phyloP scores from a whole-genome alignment of 2,329 filamentous ascomycete genomes.

The Fusarium sp. region DNA sequence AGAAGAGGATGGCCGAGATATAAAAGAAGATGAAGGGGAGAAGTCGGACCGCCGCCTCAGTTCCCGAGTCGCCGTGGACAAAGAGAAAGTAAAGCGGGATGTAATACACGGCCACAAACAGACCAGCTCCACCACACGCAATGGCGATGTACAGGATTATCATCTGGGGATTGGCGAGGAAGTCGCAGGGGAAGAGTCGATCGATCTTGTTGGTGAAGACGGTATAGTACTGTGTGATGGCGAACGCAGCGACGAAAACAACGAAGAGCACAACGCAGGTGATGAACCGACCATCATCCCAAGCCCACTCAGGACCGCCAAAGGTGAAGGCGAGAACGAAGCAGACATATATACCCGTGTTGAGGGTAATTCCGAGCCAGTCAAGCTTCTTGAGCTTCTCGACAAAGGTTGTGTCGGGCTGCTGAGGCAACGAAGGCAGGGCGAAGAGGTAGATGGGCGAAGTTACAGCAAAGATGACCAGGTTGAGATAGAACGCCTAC shows the following conservation, averaged over 20 bases:
- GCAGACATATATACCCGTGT: constrained; percentile 51
- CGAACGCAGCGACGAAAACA: constrained; percentile 47
- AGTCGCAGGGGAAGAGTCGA: constrained; percentile 46
- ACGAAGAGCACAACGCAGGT: constrained; percentile 55
- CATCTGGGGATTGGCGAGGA: constrained; percentile 39
- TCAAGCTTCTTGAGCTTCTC: constrained; percentile 53
- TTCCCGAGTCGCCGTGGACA: constrained; percentile 20
- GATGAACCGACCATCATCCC: constrained; percentile 57
- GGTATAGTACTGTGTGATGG: constrained; percentile 53
- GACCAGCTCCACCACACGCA: constrained; percentile 13
- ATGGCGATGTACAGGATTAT: constrained; percentile 28
- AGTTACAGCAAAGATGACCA: constrained; percentile 53
- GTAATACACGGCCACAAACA: constrained; percentile 29
- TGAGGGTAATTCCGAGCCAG: constrained; percentile 57
- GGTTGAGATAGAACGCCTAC: constrained; percentile 61
- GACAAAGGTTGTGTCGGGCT: constrained; percentile 32
- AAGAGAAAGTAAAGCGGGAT: constrained; percentile 34
- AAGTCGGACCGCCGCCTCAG: constrained; percentile 29
- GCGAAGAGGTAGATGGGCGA: constrained; percentile 45
- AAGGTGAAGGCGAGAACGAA: constrained; percentile 60
- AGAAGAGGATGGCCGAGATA: constrained; percentile 19
- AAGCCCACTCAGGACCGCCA: constrained; percentile 58
- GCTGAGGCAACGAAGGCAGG: constrained; percentile 40
- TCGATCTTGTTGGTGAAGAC: constrained; percentile 41
- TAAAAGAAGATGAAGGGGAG: constrained; percentile 33